phyloP scores from a whole-genome alignment of 2,329 filamentous ascomycete species.

The Monilinia fructigena region DNA sequence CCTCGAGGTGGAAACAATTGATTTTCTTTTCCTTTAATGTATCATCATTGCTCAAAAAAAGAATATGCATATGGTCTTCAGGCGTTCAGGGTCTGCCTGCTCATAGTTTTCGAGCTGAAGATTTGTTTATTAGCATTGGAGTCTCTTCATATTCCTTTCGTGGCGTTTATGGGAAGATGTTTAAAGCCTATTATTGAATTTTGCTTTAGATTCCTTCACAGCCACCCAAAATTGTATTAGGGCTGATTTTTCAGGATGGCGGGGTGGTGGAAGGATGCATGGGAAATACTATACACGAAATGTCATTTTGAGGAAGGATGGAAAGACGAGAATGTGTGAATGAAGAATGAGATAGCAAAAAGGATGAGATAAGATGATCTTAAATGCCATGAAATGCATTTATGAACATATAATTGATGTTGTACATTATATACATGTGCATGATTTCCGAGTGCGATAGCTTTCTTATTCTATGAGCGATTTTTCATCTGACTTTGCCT shows the following conservation, averaged over 20 bases:
- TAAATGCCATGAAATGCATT: constrained; percentile 26
- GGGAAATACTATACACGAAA: constrained; percentile 8
- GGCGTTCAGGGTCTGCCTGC: constrained; percentile 23
- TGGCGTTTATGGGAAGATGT: constrained; percentile 22
- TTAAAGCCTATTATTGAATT: constrained; percentile 9
- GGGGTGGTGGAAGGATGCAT: constrained; percentile 11
- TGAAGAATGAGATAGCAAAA: constrained; percentile 18
- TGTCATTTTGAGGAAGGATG: constrained; percentile 12
- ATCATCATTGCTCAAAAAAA: constrained; percentile 35
- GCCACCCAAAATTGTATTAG: constrained; percentile 28
- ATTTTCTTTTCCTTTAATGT: constrained; percentile 29
- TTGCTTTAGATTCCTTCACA: constrained; percentile 21
- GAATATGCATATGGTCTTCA: constrained; percentile 25
- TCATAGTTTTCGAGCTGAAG: constrained; percentile 18
- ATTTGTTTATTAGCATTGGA: constrained; percentile 26
- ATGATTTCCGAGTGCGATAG: background rate
- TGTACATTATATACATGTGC: constrained; percentile 5
- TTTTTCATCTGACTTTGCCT: background rate
- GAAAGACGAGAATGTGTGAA: constrained; percentile 6
- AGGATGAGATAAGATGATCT: constrained; percentile 19
- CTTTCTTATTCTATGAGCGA: background rate
- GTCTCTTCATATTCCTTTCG: constrained; percentile 14
- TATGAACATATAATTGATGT: constrained; percentile 23
- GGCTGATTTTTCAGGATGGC: constrained; percentile 23
- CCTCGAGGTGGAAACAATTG: constrained; percentile 31